Conservation (phyloP, 2,329 filamentous ascomycete species). For the Dactylellina leptospora region DNA sequence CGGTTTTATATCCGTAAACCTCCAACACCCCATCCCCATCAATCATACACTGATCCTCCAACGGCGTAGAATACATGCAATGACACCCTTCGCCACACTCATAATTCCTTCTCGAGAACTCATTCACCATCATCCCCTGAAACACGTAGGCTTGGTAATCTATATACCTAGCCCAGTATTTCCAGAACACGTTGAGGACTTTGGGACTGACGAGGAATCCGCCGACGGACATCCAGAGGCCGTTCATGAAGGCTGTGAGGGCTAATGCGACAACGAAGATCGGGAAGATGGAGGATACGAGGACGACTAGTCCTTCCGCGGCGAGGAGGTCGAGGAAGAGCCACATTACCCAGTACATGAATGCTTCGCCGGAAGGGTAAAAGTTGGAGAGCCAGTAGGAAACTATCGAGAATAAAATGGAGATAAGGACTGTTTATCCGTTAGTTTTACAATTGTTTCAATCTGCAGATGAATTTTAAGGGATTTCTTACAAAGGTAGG, state of each 20-base stretch:
- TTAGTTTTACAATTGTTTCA: constrained; percentile 3
- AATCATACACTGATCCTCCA: constrained; percentile 74
- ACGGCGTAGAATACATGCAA: constrained; percentile 75
- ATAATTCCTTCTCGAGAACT: constrained; percentile 75
- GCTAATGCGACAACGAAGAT: constrained; percentile 83
- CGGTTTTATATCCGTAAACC: constrained; percentile 74
- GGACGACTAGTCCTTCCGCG: constrained; percentile 81
- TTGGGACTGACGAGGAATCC: constrained; percentile 80
- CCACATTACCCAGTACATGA: constrained; percentile 83
- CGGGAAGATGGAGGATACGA: constrained; percentile 76
- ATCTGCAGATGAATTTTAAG: background rate
- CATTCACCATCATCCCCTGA: constrained; percentile 92
- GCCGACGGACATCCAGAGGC: constrained; percentile 86
- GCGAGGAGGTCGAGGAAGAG: constrained; percentile 84
- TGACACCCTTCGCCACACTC: constrained; percentile 68
- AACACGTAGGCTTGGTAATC: constrained; percentile 89
- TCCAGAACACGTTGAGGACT: constrained; percentile 82
- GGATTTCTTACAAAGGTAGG: constrained; percentile 69
- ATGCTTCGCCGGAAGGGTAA: constrained; percentile 70
- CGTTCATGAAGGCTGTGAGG: constrained; percentile 83
- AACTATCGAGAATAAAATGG: constrained; percentile 77
- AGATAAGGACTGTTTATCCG: constrained; percentile 69
- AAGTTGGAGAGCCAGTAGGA: constrained; percentile 85
- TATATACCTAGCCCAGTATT: constrained; percentile 87
- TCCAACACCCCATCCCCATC: constrained; percentile 74